phyloP scores from a whole-genome alignment of 1,139 yeast species.

The Suhomyces wounanorum region DNA sequence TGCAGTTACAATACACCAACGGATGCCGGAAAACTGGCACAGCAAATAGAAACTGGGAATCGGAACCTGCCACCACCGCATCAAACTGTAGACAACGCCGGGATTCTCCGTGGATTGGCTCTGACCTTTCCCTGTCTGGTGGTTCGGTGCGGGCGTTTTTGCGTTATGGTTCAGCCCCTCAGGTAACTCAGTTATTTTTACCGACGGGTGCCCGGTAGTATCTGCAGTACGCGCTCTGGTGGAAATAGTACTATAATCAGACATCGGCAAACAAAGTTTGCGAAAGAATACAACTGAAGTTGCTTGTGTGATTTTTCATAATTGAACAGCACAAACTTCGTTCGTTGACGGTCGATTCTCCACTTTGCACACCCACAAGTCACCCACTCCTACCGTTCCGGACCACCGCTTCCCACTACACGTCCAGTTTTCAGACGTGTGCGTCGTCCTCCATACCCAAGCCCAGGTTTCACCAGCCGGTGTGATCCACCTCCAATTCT shows the following conservation, averaged over 20 bases:
- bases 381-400: background rate
- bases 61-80: too few species aligned
- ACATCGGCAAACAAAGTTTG: slow-evolving; percentile 11
- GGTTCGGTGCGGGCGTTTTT: background rate
- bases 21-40: too few species aligned
- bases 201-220: background rate
- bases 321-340: background rate
- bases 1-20: too few species aligned
- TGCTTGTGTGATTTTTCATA: background rate
- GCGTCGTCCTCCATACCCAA: background rate
- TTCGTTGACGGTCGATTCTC: background rate
- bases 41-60: too few species aligned
- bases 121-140: background rate
- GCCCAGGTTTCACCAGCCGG: background rate
- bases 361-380: background rate
- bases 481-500: background rate
- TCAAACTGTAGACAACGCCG: too few species aligned
- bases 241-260: slow-evolving; percentile 1
- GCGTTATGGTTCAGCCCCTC: background rate
- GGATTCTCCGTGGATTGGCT: too few species aligned
- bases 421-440: slow-evolving; percentile 4
- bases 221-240: slow-evolving; percentile 8
- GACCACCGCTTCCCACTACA: background rate
- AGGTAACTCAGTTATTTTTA: slow-evolving; percentile 1
- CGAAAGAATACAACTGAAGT: background rate